Evolutionary conservation across 495 filamentous ascomycete species (phyloP).

Genomic region (Podospora pseudocomata): DNA sequence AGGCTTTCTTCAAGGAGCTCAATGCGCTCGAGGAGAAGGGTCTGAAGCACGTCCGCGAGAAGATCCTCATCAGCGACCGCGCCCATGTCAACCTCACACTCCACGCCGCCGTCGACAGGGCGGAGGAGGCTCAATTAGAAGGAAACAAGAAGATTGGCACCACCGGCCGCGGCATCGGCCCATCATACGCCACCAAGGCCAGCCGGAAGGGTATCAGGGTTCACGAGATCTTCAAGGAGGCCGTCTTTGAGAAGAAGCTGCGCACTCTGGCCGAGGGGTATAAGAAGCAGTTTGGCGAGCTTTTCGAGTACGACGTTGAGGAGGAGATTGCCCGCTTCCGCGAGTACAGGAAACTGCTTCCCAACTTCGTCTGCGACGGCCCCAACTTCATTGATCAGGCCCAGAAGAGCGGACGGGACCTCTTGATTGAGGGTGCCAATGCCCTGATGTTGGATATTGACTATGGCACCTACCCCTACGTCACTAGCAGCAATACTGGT

Average conservation of each 20-base stretch:
- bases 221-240: slow-evolving; percentile 67
- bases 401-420: slow-evolving; percentile 57
- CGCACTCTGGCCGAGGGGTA: slow-evolving; percentile 62
- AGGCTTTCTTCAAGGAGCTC: slow-evolving; percentile 79
- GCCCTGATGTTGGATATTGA: slow-evolving; percentile 58
- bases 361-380: slow-evolving; percentile 66
- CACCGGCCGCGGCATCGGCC: slow-evolving; percentile 66
- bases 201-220: slow-evolving; percentile 69
- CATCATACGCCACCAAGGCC: slow-evolving; percentile 79
- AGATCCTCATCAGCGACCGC: slow-evolving; percentile 77
- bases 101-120: slow-evolving; percentile 74
- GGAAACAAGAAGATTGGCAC: slow-evolving; percentile 52
- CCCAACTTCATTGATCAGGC: slow-evolving; percentile 55
- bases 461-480: slow-evolving; percentile 74
- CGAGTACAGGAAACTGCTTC: slow-evolving; percentile 65
- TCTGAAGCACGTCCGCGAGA: slow-evolving; percentile 55
- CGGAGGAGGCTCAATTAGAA: slow-evolving; percentile 75
- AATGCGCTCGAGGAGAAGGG: slow-evolving; percentile 67
- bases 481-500: slow-evolving; percentile 73
- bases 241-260: slow-evolving; percentile 67
- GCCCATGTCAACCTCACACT: slow-evolving; percentile 82
- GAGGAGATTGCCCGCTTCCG: slow-evolving; percentile 65
- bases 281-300: slow-evolving; percentile 69
- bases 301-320: slow-evolving; percentile 73
- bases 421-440: slow-evolving; percentile 85